These are phyloP conservation scores for Aspergillus hancockii DNA, from an alignment of 495 filamentous ascomycete species.

Conservation along the genomic window DNA sequence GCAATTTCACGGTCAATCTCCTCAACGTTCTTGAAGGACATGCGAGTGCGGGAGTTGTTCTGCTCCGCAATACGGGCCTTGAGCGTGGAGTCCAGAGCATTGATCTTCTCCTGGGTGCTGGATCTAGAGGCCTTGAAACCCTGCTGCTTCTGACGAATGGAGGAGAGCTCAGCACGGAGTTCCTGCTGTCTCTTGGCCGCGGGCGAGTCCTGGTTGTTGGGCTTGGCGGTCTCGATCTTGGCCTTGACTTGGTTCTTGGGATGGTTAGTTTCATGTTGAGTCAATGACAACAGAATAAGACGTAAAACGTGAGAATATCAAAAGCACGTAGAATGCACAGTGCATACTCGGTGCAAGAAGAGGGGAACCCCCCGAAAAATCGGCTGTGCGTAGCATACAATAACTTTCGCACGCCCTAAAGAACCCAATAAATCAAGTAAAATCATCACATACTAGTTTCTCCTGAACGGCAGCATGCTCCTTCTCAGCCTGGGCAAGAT, in stretches of 20 bases:
- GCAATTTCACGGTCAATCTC: constrained; percentile 83
- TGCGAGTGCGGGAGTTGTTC: constrained; percentile 73
- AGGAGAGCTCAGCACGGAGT: constrained; percentile 67
- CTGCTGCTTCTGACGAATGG: constrained; percentile 79
- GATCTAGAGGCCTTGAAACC: constrained; percentile 77
- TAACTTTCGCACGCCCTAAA: background rate
- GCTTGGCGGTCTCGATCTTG: constrained; percentile 77
- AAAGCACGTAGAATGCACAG: background rate
- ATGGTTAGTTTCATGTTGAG: constrained; percentile 13
- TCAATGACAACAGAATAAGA: background rate
- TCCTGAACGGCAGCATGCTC: constrained; percentile 72
- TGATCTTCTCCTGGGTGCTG: constrained; percentile 80
- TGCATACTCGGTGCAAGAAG: background rate
- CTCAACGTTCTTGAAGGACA: constrained; percentile 81
- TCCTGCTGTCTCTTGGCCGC: constrained; percentile 76
- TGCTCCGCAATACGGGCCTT: constrained; percentile 80
- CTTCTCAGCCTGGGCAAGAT: constrained; percentile 76
- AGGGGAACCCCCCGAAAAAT: background rate
- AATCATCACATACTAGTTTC: constrained; percentile 66
- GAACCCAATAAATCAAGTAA: constrained; percentile 4
- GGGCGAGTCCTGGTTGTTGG: constrained; percentile 74
- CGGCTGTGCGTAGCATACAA: constrained; percentile 3
- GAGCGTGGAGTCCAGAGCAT: constrained; percentile 77
- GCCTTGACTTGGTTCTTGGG: constrained; percentile 76
- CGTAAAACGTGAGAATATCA: background rate